Percentiles rank a stretch among this genome's conserved stretches.
phyloP scores from a whole-genome alignment of 2,329 filamentous ascomycete genomes.

The Xylaria multiplex region DNA sequence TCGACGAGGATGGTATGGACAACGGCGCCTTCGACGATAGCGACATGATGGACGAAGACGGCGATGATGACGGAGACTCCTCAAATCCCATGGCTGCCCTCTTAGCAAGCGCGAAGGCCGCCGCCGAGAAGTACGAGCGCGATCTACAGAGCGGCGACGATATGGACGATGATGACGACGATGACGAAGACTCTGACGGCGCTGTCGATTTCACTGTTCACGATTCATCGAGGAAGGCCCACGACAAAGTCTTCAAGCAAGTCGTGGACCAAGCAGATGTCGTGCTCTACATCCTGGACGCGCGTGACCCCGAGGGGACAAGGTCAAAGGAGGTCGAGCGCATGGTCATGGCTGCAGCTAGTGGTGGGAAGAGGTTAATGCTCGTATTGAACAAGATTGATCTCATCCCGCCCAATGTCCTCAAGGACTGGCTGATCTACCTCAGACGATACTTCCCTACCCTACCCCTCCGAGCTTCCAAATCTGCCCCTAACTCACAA shows the following conservation, averaged over 20 bases:
- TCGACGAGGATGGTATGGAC: slow-evolving; percentile 66
- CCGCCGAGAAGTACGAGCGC: slow-evolving; percentile 78
- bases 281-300: slow-evolving; percentile 91
- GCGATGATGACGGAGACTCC: slow-evolving; percentile 69
- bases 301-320: slow-evolving; percentile 89
- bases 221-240: slow-evolving; percentile 80
- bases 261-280: slow-evolving; percentile 91
- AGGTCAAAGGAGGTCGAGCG: slow-evolving; percentile 91
- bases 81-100: slow-evolving; percentile 93
- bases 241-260: slow-evolving; percentile 95
- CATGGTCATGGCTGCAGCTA: slow-evolving; percentile 87
- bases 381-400: slow-evolving; percentile 97
- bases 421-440: slow-evolving; percentile 86
- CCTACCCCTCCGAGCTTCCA: slow-evolving; percentile 85
- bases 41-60: slow-evolving; percentile 33
- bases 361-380: slow-evolving; percentile 86
- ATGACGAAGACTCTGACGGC: slow-evolving; percentile 57
- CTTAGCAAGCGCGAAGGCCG: slow-evolving; percentile 81
- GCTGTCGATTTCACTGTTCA: slow-evolving; percentile 62
- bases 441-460: slow-evolving; percentile 92
- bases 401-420: slow-evolving; percentile 81
- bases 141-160: slow-evolving; percentile 70
- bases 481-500: slow-evolving; percentile 83
- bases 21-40: slow-evolving; percentile 23
- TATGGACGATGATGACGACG: slow-evolving; percentile 65